Evolutionary conservation across 352 stramenopile genomes (phyloP), one percentile per base, ranked within the genome.

Genomic region (Halophytophthora polymorphica): DNA sequence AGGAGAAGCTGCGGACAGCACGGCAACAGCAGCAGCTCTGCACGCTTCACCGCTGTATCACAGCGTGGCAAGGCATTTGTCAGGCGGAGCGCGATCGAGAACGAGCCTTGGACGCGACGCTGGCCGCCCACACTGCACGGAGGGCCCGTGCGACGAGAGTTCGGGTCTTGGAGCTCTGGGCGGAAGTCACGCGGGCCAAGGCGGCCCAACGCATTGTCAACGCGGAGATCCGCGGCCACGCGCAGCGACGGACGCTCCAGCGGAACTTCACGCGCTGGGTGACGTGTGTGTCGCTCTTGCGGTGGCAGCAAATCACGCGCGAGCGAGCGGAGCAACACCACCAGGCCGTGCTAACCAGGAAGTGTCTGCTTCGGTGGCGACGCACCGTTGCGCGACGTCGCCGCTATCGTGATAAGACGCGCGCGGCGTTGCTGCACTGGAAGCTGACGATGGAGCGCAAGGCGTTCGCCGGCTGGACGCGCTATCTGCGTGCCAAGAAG

Each of bases 381-480:
- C 15, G 34, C 6, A 73, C 71, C 6, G 39, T 51, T 13, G n/a
- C 12, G 3, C 15, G 36, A 3, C 42, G 63, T 2, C 58, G 45
- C 8, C 37, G 18, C 1, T 45, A 71, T 10, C 57, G 73, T 37
- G 56, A 51, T n/a, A 51, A 66, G 38, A 77, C 41, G 12, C 42
- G 57, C 7, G n/a, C 35, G 12, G 65, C 76, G 2, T 51, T 87
- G 6, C 39, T 81, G 2, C 76, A 87, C 35, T 87, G 76, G 76
- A 87, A 87, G 39, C 34, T 68, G 42, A 61, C 58, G 10, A 47
- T 71, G 25, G 53, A 84, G 29, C 34, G 52, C 15, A 53, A 59
- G 19, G 44, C 25, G 3, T 79, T 84, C 11, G 51, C 49, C 3
- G 39, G 48, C 5, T 84, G 68, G 71, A 66, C 63, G 25, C 41